Percentiles rank a stretch among this genome's conserved stretches.
Evolutionary conservation across 371 early-diverging fungal species (phyloP).

Genomic region (Massospora cicadina): DNA sequence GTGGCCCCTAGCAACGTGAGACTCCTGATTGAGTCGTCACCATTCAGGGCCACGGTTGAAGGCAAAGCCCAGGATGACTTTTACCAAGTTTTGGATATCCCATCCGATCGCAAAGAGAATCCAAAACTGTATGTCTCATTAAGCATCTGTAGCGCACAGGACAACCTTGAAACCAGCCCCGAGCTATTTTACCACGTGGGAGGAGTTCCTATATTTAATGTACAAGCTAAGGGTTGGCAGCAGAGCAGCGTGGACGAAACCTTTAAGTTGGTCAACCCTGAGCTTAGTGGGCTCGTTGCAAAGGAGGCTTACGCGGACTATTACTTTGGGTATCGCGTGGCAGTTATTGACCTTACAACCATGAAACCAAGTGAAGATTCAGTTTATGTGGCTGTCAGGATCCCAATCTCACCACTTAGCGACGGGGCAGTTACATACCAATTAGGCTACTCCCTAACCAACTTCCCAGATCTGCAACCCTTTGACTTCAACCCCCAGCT

Average conservation of each 20-base stretch:
- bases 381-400: neutral
- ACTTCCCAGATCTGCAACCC: neutral
- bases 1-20: too few species aligned
- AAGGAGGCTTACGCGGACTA: neutral
- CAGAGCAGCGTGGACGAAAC: neutral
- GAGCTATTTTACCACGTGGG: neutral
- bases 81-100: too few species aligned
- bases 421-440: neutral
- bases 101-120: neutral
- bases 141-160: neutral
- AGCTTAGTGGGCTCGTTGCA: neutral
- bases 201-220: neutral
- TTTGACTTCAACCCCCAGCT: neutral
- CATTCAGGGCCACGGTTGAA: too few species aligned
- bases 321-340: neutral
- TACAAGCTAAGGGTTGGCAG: neutral
- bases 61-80: too few species aligned
- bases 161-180: neutral
- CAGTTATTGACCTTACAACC: neutral
- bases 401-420: neutral
- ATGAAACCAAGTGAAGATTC: neutral
- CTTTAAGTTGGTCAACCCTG: neutral
- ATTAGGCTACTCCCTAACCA: neutral
- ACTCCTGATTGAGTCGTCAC: too few species aligned
- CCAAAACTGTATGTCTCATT: neutral